Evolutionary conservation across 106 monocot genomes (phyloP), one percentile per base, ranked within the genome.

Genomic region (Platanthera zijinensis): DNA sequence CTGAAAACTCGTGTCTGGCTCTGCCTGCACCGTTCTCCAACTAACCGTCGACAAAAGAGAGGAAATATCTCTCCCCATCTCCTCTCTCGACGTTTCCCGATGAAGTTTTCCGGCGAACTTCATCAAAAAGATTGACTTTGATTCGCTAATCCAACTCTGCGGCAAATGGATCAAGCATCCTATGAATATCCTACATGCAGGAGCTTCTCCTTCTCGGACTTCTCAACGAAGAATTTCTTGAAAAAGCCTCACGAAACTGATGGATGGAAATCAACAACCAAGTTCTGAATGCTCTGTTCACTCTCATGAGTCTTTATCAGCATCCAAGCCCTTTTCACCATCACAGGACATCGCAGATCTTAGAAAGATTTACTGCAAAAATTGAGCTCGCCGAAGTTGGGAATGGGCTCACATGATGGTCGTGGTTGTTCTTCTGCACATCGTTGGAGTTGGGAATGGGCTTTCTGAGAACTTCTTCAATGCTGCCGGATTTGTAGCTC

Each of bases 201-300:
- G 79, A 10, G 13, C 79, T 86, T 10, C 82, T 86, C 30, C 48
- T 86, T 11, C 75, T 82, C 6, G 86, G 82, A n/a, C 14, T 82
- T 10, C 28, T 86, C 5, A 68, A 86, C 75, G 62, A 59, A 46
- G 75, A 75, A 46, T 63, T 82, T 75, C 85, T 82, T 3, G 56
- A 15, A 10, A 75, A 56, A 19, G 48, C 68, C 9, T 69, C 62
- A n/a, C 28, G 83, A 59, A 78, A 72, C 6, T 75, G 47, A 8
- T 86, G 86, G 86, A 80, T 80, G 9, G 86, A 83, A 71, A 80
- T 83, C 39, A 69, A 64, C 80, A 86, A 83, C 75, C 86, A 86
- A 51, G 48, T 86, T 22, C 84, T 87, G 57, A 87, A 87, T 56
- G 87, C 87, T 18, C 84, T 87, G 22, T 88, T 88, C 81, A 83